These are phyloP conservation scores for Paspalum notatum DNA, from an alignment of 176 grass and related monocot genomes.

Conservation along the genomic window DNA sequence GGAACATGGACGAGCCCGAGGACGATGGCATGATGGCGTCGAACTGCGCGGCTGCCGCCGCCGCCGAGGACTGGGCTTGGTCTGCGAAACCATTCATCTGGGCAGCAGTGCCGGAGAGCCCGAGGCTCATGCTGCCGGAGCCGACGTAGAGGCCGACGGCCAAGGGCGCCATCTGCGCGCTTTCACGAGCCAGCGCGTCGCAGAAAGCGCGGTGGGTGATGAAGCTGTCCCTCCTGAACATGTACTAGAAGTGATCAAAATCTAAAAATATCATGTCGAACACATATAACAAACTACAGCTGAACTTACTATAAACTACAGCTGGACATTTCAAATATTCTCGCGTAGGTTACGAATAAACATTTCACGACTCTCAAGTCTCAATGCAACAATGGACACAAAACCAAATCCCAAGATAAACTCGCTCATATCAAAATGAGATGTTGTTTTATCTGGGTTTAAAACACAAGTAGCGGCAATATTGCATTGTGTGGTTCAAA, in stretches of 20 bases:
- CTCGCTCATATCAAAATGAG: too few species aligned
- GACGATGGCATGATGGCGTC: conserved; percentile 50
- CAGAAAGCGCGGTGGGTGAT: conserved; percentile 98
- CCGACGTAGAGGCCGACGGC: conserved; percentile 58
- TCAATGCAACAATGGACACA: too few species aligned
- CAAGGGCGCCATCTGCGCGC: conserved; percentile 55
- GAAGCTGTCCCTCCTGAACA: conserved; percentile 95
- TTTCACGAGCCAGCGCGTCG: conserved; percentile 92
- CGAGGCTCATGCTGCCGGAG: conserved; percentile 57
- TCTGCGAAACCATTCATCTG: conserved; percentile 55
- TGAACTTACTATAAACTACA: too few species aligned
- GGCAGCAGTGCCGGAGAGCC: conserved; percentile 43
- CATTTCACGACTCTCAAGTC: too few species aligned
- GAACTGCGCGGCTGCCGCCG: conserved; percentile 45
- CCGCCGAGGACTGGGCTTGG: conserved; percentile 45
- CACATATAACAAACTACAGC: background rate
- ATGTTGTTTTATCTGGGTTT: background rate
- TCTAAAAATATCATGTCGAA: background rate
- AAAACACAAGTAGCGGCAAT: background rate
- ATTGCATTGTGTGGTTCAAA: background rate
- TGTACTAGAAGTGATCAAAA: background rate
- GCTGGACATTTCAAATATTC: too few species aligned
- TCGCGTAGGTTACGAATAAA: too few species aligned
- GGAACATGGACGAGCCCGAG: conserved; percentile 49
- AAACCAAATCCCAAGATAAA: too few species aligned